phyloP scores from a whole-genome alignment of 768 basidiomycete genomes.

The Mycena chlorophos region DNA sequence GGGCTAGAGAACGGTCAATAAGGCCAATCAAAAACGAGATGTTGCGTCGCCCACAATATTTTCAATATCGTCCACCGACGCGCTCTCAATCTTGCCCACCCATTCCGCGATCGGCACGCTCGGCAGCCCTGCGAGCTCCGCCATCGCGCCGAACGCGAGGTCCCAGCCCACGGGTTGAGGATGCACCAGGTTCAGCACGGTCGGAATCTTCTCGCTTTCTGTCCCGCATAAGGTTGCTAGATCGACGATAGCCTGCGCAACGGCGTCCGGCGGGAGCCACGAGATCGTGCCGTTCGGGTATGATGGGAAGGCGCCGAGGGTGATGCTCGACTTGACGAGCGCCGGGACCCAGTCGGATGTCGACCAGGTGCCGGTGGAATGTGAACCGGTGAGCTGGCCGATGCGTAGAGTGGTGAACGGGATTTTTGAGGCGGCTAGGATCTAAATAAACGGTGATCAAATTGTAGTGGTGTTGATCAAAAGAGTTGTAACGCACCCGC shows the following conservation, averaged over 20 bases:
- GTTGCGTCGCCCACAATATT: background rate
- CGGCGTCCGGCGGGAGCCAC: slow-evolving; percentile 33
- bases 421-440: background rate
- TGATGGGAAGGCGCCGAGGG: slow-evolving; percentile 31
- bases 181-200: slow-evolving; percentile 34
- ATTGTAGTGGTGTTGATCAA: background rate
- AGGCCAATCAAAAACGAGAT: background rate
- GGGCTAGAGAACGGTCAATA: background rate
- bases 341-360: slow-evolving; percentile 38
- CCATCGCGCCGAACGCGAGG: slow-evolving; percentile 4
- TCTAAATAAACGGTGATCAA: background rate
- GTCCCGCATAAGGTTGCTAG: slow-evolving; percentile 25
- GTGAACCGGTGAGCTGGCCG: slow-evolving; percentile 37
- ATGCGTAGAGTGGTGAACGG: slow-evolving; percentile 27
- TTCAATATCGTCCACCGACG: background rate
- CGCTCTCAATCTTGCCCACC: background rate
- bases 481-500: slow-evolving; percentile 6
- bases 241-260: slow-evolving; percentile 29
- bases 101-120: background rate
- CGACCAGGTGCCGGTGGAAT: slow-evolving; percentile 38
- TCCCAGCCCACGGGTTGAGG: slow-evolving; percentile 31
- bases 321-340: slow-evolving; percentile 36
- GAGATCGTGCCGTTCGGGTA: slow-evolving; percentile 14
- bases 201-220: slow-evolving; percentile 15
- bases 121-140: background rate